Evolutionary conservation across 306 rosid species (phyloP), one percentile per base, ranked within the genome.

Genomic region (Gleditsia sinensis): DNA sequence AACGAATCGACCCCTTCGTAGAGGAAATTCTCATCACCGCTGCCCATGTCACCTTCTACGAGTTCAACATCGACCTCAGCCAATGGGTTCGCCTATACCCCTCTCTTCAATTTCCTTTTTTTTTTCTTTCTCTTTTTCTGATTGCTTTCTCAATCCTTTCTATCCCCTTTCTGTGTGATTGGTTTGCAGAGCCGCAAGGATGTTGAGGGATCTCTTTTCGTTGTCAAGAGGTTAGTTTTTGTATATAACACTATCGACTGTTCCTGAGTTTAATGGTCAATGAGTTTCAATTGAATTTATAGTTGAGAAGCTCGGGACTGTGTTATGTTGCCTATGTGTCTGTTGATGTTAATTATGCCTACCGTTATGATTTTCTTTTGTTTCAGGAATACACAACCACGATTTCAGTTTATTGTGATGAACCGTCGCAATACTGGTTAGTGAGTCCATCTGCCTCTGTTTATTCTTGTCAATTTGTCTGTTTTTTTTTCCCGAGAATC

Each of bases 21-120:
- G 81, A 77, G 71, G 81, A 77, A 55, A 77, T 69, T 65, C 81
- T 77, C 65, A 69, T 77, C 39, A 77, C 81, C 13, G 76, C 81
- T 8, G 81, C 81, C 21, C 76, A 77, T 43, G 81, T 77, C 48
- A 77, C 81, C 65, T 77, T 77, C 71, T 77, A 77, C 37, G 76
- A 77, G 45, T 77, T 77, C 64, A 69, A 77, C 75, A 69, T 77
- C 71, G 81, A 77, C 56, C 76, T 69, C 36, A 77, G 71, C 69
- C 81, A 77, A 77, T 77, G 81, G 81, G 81, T 77, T 25, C 28
- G 71, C 25, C 32, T 9, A 49, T 45, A 1, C 1, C 27, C 19
- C 46, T 66, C 60, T 54, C 36, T 28, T 59, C 1, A 30, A 23
- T 25, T 11, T 9, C 25, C 28, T 20, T 14, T 30, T 65, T 55